These are phyloP conservation scores for Alternaria incomplexa DNA, from an alignment of 2,329 filamentous ascomycete species.

Conservation along the genomic window DNA sequence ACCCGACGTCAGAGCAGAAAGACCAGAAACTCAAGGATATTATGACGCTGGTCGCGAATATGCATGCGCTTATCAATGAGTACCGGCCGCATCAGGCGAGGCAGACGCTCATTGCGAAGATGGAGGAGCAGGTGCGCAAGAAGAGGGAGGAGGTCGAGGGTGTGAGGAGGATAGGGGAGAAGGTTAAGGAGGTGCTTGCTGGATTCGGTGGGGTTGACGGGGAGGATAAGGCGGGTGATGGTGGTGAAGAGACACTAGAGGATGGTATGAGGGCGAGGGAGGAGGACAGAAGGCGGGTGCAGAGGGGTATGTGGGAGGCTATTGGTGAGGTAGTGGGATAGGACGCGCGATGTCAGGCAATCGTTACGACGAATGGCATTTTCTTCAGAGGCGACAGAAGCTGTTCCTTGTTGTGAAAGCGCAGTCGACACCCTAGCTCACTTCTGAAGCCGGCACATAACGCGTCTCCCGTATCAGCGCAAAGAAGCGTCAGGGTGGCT, in stretches of 20 bases:
- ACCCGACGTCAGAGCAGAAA: slow-evolving; percentile 68
- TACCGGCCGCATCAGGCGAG: slow-evolving; percentile 92
- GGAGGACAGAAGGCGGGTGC: slow-evolving; percentile 28
- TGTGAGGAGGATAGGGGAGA: slow-evolving; percentile 70
- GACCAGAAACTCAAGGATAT: slow-evolving; percentile 78
- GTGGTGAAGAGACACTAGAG: slow-evolving; percentile 21
- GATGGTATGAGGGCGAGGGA: slow-evolving; percentile 11
- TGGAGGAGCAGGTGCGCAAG: slow-evolving; percentile 81
- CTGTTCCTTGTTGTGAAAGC: neutral
- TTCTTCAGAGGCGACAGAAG: neutral
- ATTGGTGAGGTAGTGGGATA: slow-evolving; percentile 43
- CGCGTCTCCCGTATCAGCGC: neutral
- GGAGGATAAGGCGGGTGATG: slow-evolving; percentile 3
- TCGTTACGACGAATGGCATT: neutral
- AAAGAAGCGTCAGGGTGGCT: neutral
- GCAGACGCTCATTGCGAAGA: slow-evolving; percentile 83
- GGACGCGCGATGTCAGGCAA: neutral
- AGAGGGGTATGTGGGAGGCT: slow-evolving; percentile 45
- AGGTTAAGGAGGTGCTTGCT: slow-evolving; percentile 75
- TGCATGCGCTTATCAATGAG: slow-evolving; percentile 91
- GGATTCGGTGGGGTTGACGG: slow-evolving; percentile 59
- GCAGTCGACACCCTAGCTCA: neutral
- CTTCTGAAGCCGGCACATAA: neutral
- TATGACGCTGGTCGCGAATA: slow-evolving; percentile 83
- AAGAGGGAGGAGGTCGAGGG: slow-evolving; percentile 75